phyloP scores from a whole-genome alignment of 441 rosid genomes.

The Brassica balearica region DNA sequence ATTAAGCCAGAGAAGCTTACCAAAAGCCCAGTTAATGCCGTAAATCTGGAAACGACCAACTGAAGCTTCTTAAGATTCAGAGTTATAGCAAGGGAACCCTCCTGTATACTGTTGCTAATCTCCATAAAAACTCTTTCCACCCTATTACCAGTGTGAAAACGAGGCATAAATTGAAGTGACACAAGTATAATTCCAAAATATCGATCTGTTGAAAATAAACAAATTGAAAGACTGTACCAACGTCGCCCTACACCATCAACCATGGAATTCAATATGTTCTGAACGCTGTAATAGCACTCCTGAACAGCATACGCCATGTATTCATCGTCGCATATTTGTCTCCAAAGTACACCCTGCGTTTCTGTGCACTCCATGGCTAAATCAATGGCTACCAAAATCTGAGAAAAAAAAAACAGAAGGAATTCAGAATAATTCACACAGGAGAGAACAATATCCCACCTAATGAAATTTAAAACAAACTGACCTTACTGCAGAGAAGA shows the following conservation, averaged over 20 bases:
- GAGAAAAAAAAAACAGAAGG: constrained; percentile 49
- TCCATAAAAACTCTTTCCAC: constrained; percentile 92
- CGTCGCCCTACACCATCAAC: constrained; percentile 96
- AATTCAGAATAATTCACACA: constrained; percentile 28
- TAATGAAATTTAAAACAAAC: constrained; percentile 32
- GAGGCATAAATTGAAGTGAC: constrained; percentile 15
- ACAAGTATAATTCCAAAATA: constrained; percentile 25
- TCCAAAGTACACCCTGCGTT: constrained; percentile 84
- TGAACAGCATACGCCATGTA: constrained; percentile 98
- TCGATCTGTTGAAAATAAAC: constrained; percentile 31
- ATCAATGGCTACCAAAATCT: constrained; percentile 96
- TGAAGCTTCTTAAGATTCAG: constrained; percentile 83
- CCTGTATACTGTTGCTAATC: constrained; percentile 74
- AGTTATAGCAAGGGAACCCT: constrained; percentile 78
- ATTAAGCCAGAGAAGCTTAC: constrained; percentile 53
- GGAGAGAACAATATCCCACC: constrained; percentile 35
- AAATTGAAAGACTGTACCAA: constrained; percentile 60
- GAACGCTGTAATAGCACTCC: constrained; percentile 93
- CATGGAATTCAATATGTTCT: constrained; percentile 80
- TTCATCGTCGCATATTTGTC: constrained; percentile 84
- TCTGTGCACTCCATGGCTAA: constrained; percentile 96
- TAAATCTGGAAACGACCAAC: constrained; percentile 81
- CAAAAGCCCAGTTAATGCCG: constrained; percentile 97
- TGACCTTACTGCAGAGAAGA: constrained; percentile 98
- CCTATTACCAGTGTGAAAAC: constrained; percentile 57